Evolutionary conservation across 2,329 filamentous ascomycete species (phyloP).

Genomic region (Helotiales sp.): DNA sequence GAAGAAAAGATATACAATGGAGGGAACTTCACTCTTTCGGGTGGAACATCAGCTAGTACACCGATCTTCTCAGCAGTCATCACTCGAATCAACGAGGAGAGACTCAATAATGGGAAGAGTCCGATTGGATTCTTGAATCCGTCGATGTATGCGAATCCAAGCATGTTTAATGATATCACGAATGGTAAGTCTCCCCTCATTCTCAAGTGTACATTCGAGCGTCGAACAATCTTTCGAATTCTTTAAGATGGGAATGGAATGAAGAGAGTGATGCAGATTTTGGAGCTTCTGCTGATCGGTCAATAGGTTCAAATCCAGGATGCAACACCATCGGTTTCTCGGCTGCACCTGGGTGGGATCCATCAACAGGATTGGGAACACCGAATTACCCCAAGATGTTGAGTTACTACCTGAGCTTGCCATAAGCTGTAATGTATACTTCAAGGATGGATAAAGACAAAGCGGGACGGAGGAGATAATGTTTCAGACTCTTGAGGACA

Average conservation of each 20-base stretch:
- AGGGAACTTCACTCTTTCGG: slow-evolving; percentile 29
- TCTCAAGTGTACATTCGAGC: background rate
- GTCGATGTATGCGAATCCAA: slow-evolving; percentile 46
- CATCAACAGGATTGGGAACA: slow-evolving; percentile 23
- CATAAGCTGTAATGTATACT: slow-evolving; percentile 12
- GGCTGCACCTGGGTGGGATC: slow-evolving; percentile 17
- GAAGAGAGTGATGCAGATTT: too few relatives aligned
- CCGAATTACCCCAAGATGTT: slow-evolving; percentile 26
- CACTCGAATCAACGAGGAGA: slow-evolving; percentile 51
- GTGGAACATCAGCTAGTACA: slow-evolving; percentile 51
- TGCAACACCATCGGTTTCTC: background rate
- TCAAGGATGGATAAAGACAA: too few relatives aligned
- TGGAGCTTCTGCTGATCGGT: background rate
- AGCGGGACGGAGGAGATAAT: too few relatives aligned
- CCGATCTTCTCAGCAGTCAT: slow-evolving; percentile 50
- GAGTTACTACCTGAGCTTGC: slow-evolving; percentile 20
- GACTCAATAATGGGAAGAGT: slow-evolving; percentile 45
- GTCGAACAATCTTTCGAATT: background rate
- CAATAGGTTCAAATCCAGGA: background rate
- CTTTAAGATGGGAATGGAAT: background rate
- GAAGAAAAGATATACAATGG: slow-evolving; percentile 13
- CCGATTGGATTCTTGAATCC: slow-evolving; percentile 54
- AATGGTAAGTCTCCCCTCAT: slow-evolving; percentile 10
- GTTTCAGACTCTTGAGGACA: too few relatives aligned
- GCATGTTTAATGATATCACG: slow-evolving; percentile 35